Conservation (phyloP, 202 grass and related monocot species). For the Bolboschoenoplectus hybrid region DNA sequence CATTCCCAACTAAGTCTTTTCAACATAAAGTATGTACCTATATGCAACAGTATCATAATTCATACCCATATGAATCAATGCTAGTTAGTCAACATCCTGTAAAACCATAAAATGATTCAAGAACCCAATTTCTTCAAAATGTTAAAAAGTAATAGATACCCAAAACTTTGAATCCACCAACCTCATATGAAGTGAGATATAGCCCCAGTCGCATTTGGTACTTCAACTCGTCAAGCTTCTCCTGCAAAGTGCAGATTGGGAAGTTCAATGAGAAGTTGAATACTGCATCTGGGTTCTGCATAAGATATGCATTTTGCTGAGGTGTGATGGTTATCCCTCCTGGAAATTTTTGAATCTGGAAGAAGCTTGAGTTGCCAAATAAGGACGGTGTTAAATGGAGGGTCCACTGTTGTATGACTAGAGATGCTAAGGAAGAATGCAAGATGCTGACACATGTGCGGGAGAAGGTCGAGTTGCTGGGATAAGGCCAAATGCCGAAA, state of each 20-base stretch:
- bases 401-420: constrained; percentile 57
- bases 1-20: not conserved
- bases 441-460: constrained; percentile 64
- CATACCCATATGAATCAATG: not conserved
- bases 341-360: constrained; percentile 73
- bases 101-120: not conserved
- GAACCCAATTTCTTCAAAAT: not conserved
- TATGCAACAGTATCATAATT: constrained; percentile 22
- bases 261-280: constrained; percentile 81
- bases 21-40: not conserved
- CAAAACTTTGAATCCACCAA: constrained; percentile 36
- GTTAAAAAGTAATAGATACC: not conserved
- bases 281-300: constrained; percentile 60
- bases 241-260: constrained; percentile 54
- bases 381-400: constrained; percentile 68
- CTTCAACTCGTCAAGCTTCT: constrained; percentile 65
- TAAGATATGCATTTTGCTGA: constrained; percentile 69
- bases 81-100: not conserved
- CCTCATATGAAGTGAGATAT: constrained; percentile 64
- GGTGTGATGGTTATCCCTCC: constrained; percentile 77
- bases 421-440: constrained; percentile 60
- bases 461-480: constrained; percentile 62
- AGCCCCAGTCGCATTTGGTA: constrained; percentile 70
- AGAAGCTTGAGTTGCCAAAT: constrained; percentile 68
- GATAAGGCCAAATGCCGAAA: constrained; percentile 75